phyloP scores from a whole-genome alignment of 371 early-diverging fungal species.

The Vairimorpha apis region DNA sequence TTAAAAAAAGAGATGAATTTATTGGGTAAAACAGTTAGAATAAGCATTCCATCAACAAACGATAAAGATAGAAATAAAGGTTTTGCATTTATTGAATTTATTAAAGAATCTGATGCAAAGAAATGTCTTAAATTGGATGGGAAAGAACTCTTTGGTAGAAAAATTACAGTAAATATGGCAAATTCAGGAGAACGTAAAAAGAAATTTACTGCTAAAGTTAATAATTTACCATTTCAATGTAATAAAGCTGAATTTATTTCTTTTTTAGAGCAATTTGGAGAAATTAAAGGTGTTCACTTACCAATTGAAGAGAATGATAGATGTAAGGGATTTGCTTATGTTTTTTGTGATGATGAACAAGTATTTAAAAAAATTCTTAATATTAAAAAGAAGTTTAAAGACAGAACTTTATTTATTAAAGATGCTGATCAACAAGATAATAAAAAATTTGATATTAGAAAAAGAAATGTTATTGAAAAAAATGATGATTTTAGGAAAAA shows the following conservation, averaged over 20 bases:
- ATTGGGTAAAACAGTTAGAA: slow-evolving; percentile 55
- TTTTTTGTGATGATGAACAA: slow-evolving; percentile 38
- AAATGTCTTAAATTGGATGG: slow-evolving; percentile 52
- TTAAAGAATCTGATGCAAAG: slow-evolving; percentile 49
- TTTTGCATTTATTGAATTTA: slow-evolving; percentile 63
- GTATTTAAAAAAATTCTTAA: slow-evolving; percentile 44
- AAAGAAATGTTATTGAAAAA: slow-evolving; percentile 13
- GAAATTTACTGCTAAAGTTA: slow-evolving; percentile 56
- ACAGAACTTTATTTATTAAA: slow-evolving; percentile 54
- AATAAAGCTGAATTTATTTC: slow-evolving; percentile 42
- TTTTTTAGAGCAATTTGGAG: slow-evolving; percentile 39
- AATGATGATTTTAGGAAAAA: background rate
- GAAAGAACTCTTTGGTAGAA: slow-evolving; percentile 49
- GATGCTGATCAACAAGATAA: slow-evolving; percentile 26
- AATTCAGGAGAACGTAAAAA: slow-evolving; percentile 20
- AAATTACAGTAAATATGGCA: slow-evolving; percentile 51
- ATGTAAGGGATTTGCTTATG: slow-evolving; percentile 58
- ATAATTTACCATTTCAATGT: slow-evolving; percentile 48
- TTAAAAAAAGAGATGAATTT: slow-evolving; percentile 58
- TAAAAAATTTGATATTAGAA: slow-evolving; percentile 26
- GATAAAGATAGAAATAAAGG: slow-evolving; percentile 59
- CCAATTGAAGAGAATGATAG: slow-evolving; percentile 55
- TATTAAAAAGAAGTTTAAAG: slow-evolving; percentile 46
- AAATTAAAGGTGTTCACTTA: slow-evolving; percentile 34
- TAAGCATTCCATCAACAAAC: slow-evolving; percentile 56